Base-by-base conservation (phyloP, 1,284 basidiomycete species). In the Boletellus sp. region DNA sequence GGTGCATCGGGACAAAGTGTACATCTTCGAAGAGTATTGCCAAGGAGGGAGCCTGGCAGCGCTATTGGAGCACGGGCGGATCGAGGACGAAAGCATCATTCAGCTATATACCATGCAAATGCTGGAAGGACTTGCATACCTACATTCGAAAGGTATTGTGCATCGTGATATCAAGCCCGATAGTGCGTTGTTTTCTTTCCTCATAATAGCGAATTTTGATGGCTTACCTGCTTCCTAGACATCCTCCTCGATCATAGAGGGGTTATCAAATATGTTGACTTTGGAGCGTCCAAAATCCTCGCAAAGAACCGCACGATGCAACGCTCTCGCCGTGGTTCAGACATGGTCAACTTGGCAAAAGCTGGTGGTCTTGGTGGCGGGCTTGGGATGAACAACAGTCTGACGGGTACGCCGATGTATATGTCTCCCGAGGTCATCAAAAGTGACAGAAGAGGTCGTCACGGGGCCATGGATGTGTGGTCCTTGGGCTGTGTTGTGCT, bases 371-470 rank as follows among this genome's bases (percentile, higher is more conserved):
- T 66, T 15, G 65, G 61, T 21, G 76, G 75, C 44, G 74, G 74
- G 8, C 69, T 80, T 8, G 83, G 78, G 15, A 78, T 81, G 70
- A 68, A 69, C 71, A 68, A 69, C 71, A 91, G 90, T 65, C 75
- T 97, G 32, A 97, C 96, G 2, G 97, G 97, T 13, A 99, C 97
- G 18, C 97, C 97, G 0, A 99, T 99, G 96, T 99, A 99, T 73
- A 97, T 99, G 91, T 96, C 93, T 11, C 97, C 97, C 1, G 97
- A 99, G 68, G 88, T 98, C 45, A 99, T 99, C 76, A 94, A 97
- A 72, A 93, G 88, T 61, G 89, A 92, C 60, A 85, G 78, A 59
- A 83, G 87, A 16, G 91, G 93, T 28, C 80, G 89, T 50, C 85
- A 91, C 55, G 96, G 96, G n/a, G 94, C 97, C 3, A 97, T 97